Percentiles rank a stretch among this genome's conserved stretches.
Conservation (phyloP, 495 filamentous ascomycete species). For the Jackrogersella multiformis region DNA sequence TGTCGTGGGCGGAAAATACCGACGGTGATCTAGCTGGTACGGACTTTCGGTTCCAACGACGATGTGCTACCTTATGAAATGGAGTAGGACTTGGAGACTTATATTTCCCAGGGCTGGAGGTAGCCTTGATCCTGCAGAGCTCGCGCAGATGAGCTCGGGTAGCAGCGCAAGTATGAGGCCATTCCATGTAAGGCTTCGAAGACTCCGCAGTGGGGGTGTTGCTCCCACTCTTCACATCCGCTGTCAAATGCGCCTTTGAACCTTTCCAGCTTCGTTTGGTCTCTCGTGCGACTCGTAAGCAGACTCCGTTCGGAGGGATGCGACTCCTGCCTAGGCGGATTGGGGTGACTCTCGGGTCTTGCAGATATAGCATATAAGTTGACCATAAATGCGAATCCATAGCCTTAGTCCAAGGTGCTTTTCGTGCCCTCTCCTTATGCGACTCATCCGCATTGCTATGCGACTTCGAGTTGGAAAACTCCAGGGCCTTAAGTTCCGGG, state of each 20-base stretch:
- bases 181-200: constrained; percentile 61
- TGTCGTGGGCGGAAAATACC: constrained; percentile 73
- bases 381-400: constrained; percentile 96
- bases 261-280: constrained; percentile 87
- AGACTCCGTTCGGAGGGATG: constrained; percentile 89
- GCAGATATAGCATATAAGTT: constrained; percentile 85
- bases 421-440: constrained; percentile 48
- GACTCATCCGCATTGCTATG: constrained; percentile 6
- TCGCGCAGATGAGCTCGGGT: constrained; percentile 83
- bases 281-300: constrained; percentile 84
- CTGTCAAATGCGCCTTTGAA: constrained; percentile 51
- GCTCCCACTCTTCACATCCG: constrained; percentile 66
- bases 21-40: constrained; percentile 48
- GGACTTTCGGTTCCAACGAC: constrained; percentile 54
- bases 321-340: constrained; percentile 89
- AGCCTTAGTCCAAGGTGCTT: constrained; percentile 78
- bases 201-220: constrained; percentile 69
- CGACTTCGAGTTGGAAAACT: constrained; percentile 34
- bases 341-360: constrained; percentile 91
- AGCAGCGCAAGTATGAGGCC: constrained; percentile 84
- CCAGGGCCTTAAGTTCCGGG: constrained; percentile 52
- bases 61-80: constrained; percentile 64
- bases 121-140: constrained; percentile 80
- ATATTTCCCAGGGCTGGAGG: constrained; percentile 66
- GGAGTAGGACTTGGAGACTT: constrained; percentile 79